Base-by-base conservation (phyloP, 176 grass and related monocot species). In the Triticum dicoccoides region DNA sequence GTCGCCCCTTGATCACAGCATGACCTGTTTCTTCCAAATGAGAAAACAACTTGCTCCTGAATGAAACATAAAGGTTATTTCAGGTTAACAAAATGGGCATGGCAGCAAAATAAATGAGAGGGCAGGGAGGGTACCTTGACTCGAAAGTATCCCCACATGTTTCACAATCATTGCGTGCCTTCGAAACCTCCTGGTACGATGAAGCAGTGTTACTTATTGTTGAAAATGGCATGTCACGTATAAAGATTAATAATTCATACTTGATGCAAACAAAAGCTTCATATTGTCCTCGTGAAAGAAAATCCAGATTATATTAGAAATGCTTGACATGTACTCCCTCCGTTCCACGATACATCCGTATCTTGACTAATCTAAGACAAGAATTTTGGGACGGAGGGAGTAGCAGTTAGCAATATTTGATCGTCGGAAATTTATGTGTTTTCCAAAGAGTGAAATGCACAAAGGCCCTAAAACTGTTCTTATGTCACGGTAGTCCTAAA, bases 11-110 rank as follows among this genome's bases (percentile, higher is more conserved):
- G 44, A 95, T 61, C 69, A 85, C 87, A 13, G 91, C 84, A 27
- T 99, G 94, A 38, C 97, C 97, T 30, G 94, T 94, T 83, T 94
- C 92, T 81, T 90, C 91, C 65, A 96, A 86, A 80, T 99, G 97
- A 76, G 89, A 84, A 85, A 99, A 99, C 62, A 99, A 80, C 73
- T 90, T 99, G 67, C 96, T 99, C 85, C 94, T 99, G 84, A 17
- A 6, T 99, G 84, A 17, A 6, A 65, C 66, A 54, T 54, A 17
- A 54, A 18, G 84, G 35, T 37, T 65, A 88, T 81, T 61, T 70
- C 59, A 81, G 41, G 25, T 44, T 39, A 83, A 72, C 78, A 8
- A 54, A 86, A 49, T 62, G 38, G 15, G 65, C 83, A 41, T 10
- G 24, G 65, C 21, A 12, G 17, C 20, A 68, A 13, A 23, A 25